A percentile compares a stretch with the other conserved stretches of the same genome.
Conservation (phyloP, 2,329 filamentous ascomycete species). For the Aspergillus phoenicis region DNA sequence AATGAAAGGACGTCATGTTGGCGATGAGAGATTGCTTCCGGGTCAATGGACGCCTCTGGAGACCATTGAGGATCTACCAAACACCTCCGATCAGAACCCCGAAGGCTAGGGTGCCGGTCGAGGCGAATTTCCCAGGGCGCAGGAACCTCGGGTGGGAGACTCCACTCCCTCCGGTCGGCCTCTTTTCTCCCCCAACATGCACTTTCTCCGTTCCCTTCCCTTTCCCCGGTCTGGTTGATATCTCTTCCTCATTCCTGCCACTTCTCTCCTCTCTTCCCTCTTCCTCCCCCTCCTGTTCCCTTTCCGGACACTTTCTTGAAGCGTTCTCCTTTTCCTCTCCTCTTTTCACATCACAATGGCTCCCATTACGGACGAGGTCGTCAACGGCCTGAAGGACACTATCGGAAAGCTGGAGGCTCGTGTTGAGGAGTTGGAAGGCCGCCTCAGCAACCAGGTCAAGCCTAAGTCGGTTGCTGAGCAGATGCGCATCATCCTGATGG, state of each 20-base stretch:
- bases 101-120: constrained; percentile 1
- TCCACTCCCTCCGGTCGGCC: constrained; percentile 24
- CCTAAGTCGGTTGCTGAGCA: constrained; percentile 59
- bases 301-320: constrained; percentile 21
- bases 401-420: constrained; percentile 82
- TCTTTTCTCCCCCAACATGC: constrained; percentile 26
- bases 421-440: constrained; percentile 80
- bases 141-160: constrained; percentile 30
- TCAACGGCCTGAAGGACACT: constrained; percentile 81
- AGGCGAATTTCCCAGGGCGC: constrained; percentile 30
- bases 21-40: neutral
- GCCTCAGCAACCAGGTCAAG: constrained; percentile 57
- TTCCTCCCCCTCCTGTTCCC: constrained; percentile 18
- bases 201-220: constrained; percentile 28
- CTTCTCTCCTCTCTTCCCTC: constrained; percentile 20
- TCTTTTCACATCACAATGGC: constrained; percentile 66
- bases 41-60: neutral
- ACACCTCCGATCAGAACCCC: too few relatives aligned
- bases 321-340: constrained; percentile 4
- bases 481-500: constrained; percentile 96
- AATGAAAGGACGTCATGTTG: neutral
- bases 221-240: constrained; percentile 30
- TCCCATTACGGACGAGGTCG: constrained; percentile 76
- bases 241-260: constrained; percentile 19
- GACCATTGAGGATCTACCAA: neutral